These are phyloP conservation scores for Penicillium crustosum DNA, from an alignment of 2,329 filamentous ascomycete genomes.

Conservation along the genomic window DNA sequence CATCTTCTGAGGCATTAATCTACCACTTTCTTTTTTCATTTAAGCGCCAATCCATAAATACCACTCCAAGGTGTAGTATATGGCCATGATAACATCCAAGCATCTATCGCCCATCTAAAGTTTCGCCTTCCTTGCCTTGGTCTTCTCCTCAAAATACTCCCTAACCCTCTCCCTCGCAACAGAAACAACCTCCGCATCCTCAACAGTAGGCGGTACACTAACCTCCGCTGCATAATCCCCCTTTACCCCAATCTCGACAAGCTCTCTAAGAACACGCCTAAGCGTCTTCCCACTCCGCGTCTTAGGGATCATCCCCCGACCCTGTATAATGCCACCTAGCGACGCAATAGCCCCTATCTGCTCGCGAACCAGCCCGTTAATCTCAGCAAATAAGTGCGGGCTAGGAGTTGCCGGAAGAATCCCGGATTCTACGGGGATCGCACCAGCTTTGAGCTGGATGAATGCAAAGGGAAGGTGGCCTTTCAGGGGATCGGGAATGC, in stretches of 20 bases:
- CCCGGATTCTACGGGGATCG: background rate
- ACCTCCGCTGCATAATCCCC: constrained; percentile 72
- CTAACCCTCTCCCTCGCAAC: constrained; percentile 69
- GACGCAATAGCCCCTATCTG: constrained; percentile 87
- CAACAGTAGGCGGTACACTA: constrained; percentile 77
- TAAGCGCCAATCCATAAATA: background rate
- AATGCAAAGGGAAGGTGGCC: constrained; percentile 92
- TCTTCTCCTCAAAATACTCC: constrained; percentile 66
- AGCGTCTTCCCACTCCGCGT: constrained; percentile 91
- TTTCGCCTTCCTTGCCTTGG: constrained; percentile 42
- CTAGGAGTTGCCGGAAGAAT: constrained; percentile 39
- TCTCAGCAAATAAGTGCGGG: constrained; percentile 45
- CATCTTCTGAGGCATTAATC: background rate
- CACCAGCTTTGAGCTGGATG: constrained; percentile 61
- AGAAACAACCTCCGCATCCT: constrained; percentile 73
- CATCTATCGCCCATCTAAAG: constrained; percentile 32
- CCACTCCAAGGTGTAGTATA: background rate
- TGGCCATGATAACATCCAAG: background rate
- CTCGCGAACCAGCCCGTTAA: constrained; percentile 61
- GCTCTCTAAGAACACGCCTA: constrained; percentile 74
- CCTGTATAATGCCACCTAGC: constrained; percentile 81
- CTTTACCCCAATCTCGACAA: constrained; percentile 77
- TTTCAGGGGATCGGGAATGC: constrained; percentile 81
- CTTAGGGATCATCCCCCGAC: constrained; percentile 84
- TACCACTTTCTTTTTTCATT: background rate